Evolutionary conservation across 225 moss, liverwort and hornwort species (phyloP).

Genomic region (Straminergon stramineum): DNA sequence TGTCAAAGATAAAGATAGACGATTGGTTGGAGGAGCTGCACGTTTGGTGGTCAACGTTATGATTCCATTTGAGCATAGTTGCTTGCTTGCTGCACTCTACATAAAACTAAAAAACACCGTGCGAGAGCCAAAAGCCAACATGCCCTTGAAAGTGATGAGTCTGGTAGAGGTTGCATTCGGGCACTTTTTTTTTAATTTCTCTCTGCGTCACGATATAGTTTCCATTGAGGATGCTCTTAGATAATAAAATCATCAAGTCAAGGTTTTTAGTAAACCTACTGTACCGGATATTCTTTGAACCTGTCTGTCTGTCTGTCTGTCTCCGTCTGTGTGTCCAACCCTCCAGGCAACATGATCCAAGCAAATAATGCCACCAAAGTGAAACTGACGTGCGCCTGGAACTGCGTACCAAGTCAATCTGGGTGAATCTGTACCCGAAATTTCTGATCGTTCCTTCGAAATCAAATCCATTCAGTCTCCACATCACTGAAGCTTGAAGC

Average conservation of each 20-base stretch:
- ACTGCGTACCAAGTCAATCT: not conserved
- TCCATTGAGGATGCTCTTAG: not conserved
- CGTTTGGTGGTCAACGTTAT: rapidly evolving
- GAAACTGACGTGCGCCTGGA: not conserved
- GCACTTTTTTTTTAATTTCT: not conserved
- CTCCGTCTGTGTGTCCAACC: not conserved
- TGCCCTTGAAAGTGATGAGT: not conserved
- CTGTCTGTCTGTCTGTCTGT: not conserved
- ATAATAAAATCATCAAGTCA: not conserved
- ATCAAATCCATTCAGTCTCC: not conserved
- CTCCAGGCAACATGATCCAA: not conserved
- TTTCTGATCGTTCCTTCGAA: not conserved
- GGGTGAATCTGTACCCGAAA: not conserved
- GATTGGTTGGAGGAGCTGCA: not conserved
- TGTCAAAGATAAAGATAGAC: rapidly evolving
- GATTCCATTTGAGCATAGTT: rapidly evolving
- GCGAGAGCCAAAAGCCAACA: rapidly evolving
- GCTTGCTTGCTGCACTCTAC: rapidly evolving
- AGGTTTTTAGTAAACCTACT: not conserved
- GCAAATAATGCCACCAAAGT: not conserved
- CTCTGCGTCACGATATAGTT: rapidly evolving
- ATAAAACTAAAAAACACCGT: not conserved
- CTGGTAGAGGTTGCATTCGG: rapidly evolving
- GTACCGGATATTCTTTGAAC: not conserved
- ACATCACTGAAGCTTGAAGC: not conserved